phyloP scores from a whole-genome alignment of 371 early-diverging fungal genomes.

The Mucor racemosus region DNA sequence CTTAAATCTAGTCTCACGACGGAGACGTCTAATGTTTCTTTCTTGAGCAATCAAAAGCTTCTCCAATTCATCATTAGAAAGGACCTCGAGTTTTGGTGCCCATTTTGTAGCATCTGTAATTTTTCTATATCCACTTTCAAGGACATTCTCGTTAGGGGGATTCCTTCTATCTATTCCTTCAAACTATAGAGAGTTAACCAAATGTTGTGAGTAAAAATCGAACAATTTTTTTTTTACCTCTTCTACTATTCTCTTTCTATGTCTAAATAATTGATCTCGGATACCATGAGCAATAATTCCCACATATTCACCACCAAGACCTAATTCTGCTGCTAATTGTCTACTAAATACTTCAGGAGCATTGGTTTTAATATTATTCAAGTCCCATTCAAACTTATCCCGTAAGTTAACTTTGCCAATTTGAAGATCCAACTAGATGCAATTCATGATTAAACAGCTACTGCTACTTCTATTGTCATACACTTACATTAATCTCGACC shows the following conservation, averaged over 20 bases:
- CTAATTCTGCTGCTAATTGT: constrained; percentile 80
- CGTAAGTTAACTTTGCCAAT: constrained; percentile 80
- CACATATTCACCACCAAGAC: constrained; percentile 88
- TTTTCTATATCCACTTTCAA: constrained; percentile 61
- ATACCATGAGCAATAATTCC: constrained; percentile 83
- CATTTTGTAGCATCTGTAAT: constrained; percentile 72
- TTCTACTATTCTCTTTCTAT: constrained; percentile 66
- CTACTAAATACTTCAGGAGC: constrained; percentile 86
- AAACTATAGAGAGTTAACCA: constrained; percentile 10
- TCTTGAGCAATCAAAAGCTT: constrained; percentile 78
- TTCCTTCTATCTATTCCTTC: constrained; percentile 36
- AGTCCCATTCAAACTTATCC: constrained; percentile 93
- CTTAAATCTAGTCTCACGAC: constrained; percentile 28
- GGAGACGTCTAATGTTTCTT: constrained; percentile 60
- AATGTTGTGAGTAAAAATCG: too few species aligned
- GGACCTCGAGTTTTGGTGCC: constrained; percentile 77
- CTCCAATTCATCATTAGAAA: constrained; percentile 81
- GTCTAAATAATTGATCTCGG: constrained; percentile 80
- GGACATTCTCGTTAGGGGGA: constrained; percentile 50
- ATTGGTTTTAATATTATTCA: constrained; percentile 55
- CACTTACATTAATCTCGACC: constrained; percentile 38
- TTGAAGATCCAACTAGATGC: constrained; percentile 75
- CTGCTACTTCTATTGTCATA: neutral
- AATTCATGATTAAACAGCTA: neutral
- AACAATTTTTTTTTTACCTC: constrained; percentile 21